These are phyloP conservation scores for Collybia mongolica DNA, from an alignment of 768 basidiomycete genomes.

Conservation along the genomic window DNA sequence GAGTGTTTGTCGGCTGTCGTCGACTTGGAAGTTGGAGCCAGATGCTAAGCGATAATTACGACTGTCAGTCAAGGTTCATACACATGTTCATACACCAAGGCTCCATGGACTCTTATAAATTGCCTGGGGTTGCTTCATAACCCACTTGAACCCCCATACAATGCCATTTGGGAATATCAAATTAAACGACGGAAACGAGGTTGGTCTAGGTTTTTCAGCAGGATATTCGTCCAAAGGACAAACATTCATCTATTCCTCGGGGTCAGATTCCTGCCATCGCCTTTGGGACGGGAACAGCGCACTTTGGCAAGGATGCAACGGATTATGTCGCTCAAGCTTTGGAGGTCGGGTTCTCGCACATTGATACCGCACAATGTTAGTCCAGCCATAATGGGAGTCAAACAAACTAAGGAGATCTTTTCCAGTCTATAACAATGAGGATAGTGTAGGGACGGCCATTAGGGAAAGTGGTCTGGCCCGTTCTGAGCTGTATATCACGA, in stretches of 20 bases:
- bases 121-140: not conserved
- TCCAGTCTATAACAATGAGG: slow-evolving; percentile 37
- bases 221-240: not conserved
- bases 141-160: not conserved
- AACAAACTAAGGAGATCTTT: not conserved
- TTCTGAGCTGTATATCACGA: slow-evolving; percentile 48
- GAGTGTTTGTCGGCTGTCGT: too few relatives aligned
- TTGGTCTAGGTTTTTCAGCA: slow-evolving; percentile 10
- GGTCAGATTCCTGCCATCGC: slow-evolving; percentile 59
- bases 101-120: not conserved
- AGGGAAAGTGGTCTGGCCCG: slow-evolving; percentile 45
- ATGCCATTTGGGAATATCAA: slow-evolving; percentile 34
- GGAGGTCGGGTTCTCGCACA: slow-evolving; percentile 58
- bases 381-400: not conserved
- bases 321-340: slow-evolving; percentile 56
- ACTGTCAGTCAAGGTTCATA: not conserved
- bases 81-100: not conserved
- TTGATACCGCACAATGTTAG: slow-evolving; percentile 61
- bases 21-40: too few relatives aligned
- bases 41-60: too few relatives aligned
- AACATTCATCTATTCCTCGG: not conserved
- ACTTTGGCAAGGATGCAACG: slow-evolving; percentile 47
- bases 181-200: slow-evolving; percentile 42
- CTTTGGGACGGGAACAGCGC: slow-evolving; percentile 55
- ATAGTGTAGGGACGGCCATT: slow-evolving; percentile 38